These are phyloP conservation scores for Cordyceps fumosorosea DNA, from an alignment of 2,329 filamentous ascomycete genomes.

Conservation along the genomic window DNA sequence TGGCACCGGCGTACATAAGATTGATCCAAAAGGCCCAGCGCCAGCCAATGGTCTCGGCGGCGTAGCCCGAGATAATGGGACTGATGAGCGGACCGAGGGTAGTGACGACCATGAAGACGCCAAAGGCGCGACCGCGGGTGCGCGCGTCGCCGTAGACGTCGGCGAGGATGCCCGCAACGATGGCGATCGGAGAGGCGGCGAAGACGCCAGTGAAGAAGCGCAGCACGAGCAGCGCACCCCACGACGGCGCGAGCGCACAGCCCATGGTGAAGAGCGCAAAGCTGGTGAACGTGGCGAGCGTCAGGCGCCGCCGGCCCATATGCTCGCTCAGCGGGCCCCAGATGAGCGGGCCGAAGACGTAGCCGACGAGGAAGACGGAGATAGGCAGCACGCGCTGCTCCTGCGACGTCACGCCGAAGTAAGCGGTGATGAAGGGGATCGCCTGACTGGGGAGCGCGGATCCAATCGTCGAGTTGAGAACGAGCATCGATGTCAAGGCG, in stretches of 20 bases:
- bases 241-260: constrained; percentile 47
- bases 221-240: constrained; percentile 47
- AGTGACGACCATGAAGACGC: constrained; percentile 59
- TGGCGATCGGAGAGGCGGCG: constrained; percentile 53
- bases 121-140: constrained; percentile 53
- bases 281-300: constrained; percentile 37
- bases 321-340: constrained; percentile 63
- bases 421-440: constrained; percentile 46
- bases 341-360: constrained; percentile 53
- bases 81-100: constrained; percentile 60
- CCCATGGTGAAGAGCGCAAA: constrained; percentile 49
- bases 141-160: constrained; percentile 52
- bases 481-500: constrained; percentile 48
- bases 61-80: constrained; percentile 59
- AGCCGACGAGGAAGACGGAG: constrained; percentile 58
- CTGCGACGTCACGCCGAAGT: constrained; percentile 49
- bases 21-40: constrained; percentile 66
- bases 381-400: constrained; percentile 48
- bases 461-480: constrained; percentile 63
- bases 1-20: constrained; percentile 59
- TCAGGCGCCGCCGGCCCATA: constrained; percentile 47
- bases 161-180: constrained; percentile 58
- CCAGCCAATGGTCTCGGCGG: constrained; percentile 54
- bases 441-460: constrained; percentile 60
- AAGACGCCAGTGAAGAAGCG: constrained; percentile 47